These are phyloP conservation scores for Agroathelia rolfsii DNA, from an alignment of 1,284 basidiomycete genomes.

Conservation along the genomic window DNA sequence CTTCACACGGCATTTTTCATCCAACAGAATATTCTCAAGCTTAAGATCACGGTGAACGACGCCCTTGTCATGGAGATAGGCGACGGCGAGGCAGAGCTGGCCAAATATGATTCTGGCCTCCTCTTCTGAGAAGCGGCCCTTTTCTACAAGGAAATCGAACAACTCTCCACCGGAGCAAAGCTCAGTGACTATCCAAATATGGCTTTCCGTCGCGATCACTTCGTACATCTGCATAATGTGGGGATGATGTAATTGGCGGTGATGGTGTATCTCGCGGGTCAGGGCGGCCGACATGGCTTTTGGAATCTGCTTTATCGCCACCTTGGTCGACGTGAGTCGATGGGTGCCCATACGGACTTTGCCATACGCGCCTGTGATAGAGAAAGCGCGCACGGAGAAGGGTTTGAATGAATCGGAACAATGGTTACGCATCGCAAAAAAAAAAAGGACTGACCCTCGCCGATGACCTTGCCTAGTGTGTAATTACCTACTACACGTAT, in stretches of 20 bases:
- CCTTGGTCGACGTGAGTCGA: slow-evolving; percentile 78
- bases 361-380: slow-evolving; percentile 70
- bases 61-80: slow-evolving; percentile 82
- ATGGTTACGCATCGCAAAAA: neutral
- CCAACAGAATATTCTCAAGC: slow-evolving; percentile 89
- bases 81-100: slow-evolving; percentile 92
- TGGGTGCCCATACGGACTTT: slow-evolving; percentile 91
- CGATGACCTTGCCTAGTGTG: slow-evolving; percentile 90
- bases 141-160: slow-evolving; percentile 95
- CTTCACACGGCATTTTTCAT: slow-evolving; percentile 81
- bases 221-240: slow-evolving; percentile 95
- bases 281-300: slow-evolving; percentile 84
- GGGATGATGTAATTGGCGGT: slow-evolving; percentile 91
- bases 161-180: slow-evolving; percentile 94
- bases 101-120: slow-evolving; percentile 83
- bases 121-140: slow-evolving; percentile 77
- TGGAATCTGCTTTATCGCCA: slow-evolving; percentile 97
- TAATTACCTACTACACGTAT: slow-evolving; percentile 92
- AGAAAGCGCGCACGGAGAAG: slow-evolving; percentile 4
- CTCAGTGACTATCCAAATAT: slow-evolving; percentile 96
- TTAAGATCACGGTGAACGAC: slow-evolving; percentile 95
- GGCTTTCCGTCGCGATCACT: slow-evolving; percentile 90
- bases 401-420: no score
- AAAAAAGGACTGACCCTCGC: slow-evolving; percentile 64
- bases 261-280: slow-evolving; percentile 97